phyloP scores from a whole-genome alignment of 768 basidiomycete genomes.

The Cystobasidium tubakii region DNA sequence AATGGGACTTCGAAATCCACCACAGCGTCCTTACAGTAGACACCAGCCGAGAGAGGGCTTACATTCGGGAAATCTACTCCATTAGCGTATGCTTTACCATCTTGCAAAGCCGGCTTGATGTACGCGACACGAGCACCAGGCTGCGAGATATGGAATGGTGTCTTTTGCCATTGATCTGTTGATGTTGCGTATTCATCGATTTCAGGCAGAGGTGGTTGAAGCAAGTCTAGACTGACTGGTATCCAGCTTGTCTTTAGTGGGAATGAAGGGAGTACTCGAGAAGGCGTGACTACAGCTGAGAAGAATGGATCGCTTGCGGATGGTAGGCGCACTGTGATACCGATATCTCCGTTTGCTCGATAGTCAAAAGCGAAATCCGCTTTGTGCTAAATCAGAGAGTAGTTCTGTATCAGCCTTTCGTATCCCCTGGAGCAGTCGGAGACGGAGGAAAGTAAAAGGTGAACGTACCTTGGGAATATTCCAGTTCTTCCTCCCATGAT shows the following conservation, averaged over 20 bases:
- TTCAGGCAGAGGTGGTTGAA: conserved; percentile 27
- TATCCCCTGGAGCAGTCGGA: no score
- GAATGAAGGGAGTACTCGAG: not conserved
- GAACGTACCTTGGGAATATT: conserved; percentile 28
- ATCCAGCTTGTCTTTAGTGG: conserved; percentile 23
- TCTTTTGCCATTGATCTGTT: conserved; percentile 20
- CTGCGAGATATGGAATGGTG: not conserved
- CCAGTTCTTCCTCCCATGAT: conserved; percentile 30
- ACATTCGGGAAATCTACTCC: conserved; percentile 13
- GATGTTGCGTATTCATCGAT: conserved; percentile 2
- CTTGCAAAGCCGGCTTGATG: not conserved
- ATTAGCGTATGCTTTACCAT: conserved; percentile 5
- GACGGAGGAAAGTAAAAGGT: no score
- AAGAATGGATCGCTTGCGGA: conserved; percentile 6
- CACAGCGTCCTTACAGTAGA: not conserved
- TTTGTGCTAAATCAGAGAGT: conserved; percentile 11
- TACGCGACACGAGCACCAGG: conserved; percentile 12
- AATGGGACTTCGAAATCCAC: conserved; percentile 15
- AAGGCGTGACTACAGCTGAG: conserved; percentile 1
- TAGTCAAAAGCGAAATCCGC: conserved; percentile 29
- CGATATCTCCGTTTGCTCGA: not conserved
- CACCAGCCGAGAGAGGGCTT: not conserved
- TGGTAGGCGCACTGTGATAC: not conserved
- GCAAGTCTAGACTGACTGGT: conserved; percentile 23
- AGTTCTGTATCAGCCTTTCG: not conserved